phyloP scores from a whole-genome alignment of 2,329 filamentous ascomycete species.

The Dactylellina haptotyla region DNA sequence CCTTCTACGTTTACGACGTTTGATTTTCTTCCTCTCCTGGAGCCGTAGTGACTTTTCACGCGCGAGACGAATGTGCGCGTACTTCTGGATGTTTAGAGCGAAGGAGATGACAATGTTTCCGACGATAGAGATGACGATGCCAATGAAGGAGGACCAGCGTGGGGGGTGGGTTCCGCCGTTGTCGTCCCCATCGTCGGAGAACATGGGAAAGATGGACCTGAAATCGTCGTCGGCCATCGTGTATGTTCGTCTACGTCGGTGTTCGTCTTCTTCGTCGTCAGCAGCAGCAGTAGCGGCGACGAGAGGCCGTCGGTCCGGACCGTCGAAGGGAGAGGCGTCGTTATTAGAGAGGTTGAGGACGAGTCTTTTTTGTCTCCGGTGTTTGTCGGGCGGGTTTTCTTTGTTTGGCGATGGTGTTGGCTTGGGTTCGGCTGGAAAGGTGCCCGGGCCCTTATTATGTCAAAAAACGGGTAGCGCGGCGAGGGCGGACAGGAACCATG shows the following conservation, averaged over 20 bases:
- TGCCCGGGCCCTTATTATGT: constrained; percentile 13
- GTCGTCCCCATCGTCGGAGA: constrained; percentile 3
- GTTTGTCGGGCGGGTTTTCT: constrained; percentile 38
- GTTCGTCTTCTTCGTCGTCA: too few relatives aligned
- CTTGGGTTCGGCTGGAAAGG: constrained; percentile 14
- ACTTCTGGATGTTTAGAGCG: constrained; percentile 94
- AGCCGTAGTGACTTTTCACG: constrained; percentile 69
- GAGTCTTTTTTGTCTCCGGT: constrained; percentile 20
- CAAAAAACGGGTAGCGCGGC: constrained; percentile 1
- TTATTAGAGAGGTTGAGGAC: constrained; percentile 10
- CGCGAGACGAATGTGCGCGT: constrained; percentile 87
- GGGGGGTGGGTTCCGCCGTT: constrained; percentile 39
- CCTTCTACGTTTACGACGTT: constrained; percentile 59
- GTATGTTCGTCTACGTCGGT: constrained; percentile 4
- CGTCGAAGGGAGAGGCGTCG: constrained; percentile 7
- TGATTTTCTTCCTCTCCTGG: constrained; percentile 51
- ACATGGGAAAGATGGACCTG: constrained; percentile 8
- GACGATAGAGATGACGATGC: constrained; percentile 89
- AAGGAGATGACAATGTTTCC: constrained; percentile 95
- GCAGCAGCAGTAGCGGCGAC: constrained; percentile 27
- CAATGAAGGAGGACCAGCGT: constrained; percentile 92
- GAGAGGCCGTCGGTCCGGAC: constrained; percentile 24
- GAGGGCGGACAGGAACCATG: constrained; percentile 24
- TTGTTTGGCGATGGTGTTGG: constrained; percentile 28
- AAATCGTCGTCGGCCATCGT: constrained; percentile 8